phyloP scores from a whole-genome alignment of 1,139 yeast species.

The Hansenula sp. region DNA sequence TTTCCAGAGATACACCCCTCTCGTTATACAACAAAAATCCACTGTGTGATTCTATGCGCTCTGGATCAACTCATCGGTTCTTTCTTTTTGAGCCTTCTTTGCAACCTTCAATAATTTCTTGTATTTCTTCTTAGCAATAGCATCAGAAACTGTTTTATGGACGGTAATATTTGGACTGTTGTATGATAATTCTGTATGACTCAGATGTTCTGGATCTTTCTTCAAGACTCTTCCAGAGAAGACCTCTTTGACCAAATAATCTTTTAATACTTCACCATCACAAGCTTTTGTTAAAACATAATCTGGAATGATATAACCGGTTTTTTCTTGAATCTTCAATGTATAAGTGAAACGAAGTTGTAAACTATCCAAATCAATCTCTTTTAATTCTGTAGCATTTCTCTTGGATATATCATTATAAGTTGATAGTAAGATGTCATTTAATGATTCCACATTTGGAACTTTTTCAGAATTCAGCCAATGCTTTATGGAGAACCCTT shows the following conservation, averaged over 20 bases:
- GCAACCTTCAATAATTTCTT: slow-evolving; percentile 41
- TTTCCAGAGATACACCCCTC: too few species aligned
- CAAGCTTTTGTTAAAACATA: slow-evolving; percentile 47
- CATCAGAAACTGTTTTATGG: slow-evolving; percentile 36
- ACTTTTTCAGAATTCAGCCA: slow-evolving; percentile 32
- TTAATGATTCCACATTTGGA: slow-evolving; percentile 18
- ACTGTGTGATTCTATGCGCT: slow-evolving; percentile 24
- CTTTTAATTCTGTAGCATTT: slow-evolving; percentile 10
- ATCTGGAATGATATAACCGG: slow-evolving; percentile 71
- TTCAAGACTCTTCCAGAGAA: slow-evolving; percentile 52
- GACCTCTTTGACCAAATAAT: slow-evolving; percentile 41
- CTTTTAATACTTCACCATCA: slow-evolving; percentile 41
- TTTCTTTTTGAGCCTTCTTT: slow-evolving; percentile 32
- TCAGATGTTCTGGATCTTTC: slow-evolving; percentile 72
- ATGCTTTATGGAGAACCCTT: slow-evolving; percentile 28
- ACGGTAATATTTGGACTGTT: slow-evolving; percentile 47
- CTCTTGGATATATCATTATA: slow-evolving; percentile 19
- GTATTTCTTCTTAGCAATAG: slow-evolving; percentile 36
- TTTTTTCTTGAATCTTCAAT: slow-evolving; percentile 52
- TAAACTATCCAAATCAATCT: slow-evolving; percentile 40
- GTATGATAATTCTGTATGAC: slow-evolving; percentile 46
- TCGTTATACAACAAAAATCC: slow-evolving; percentile 6
- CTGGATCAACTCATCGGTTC: slow-evolving; percentile 32
- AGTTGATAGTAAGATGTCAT: slow-evolving; percentile 23
- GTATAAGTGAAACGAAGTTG: slow-evolving; percentile 53